phyloP scores from a whole-genome alignment of 352 stramenopile genomes.

The Globisporangium spinosum region DNA sequence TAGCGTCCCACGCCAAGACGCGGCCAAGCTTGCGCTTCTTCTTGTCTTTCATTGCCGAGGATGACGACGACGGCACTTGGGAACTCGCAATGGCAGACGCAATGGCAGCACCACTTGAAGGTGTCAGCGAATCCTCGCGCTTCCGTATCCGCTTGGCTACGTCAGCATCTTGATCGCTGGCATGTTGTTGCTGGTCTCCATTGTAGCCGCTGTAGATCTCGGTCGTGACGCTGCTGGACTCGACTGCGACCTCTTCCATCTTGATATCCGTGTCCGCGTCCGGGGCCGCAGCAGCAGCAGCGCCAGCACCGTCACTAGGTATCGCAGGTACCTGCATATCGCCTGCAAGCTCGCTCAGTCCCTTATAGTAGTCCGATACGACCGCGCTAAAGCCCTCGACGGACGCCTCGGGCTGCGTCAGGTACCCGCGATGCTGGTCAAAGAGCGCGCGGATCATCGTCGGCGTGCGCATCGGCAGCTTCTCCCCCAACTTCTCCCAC shows the following conservation, averaged over 20 bases:
- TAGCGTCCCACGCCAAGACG: constrained; percentile 25
- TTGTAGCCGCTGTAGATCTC: not conserved
- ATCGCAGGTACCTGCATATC: not conserved
- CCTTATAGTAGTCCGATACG: constrained; percentile 66
- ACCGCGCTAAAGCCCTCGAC: constrained; percentile 69
- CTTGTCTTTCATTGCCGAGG: constrained; percentile 16
- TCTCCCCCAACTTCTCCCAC: constrained; percentile 49
- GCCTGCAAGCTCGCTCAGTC: constrained; percentile 22
- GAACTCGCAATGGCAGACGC: not conserved
- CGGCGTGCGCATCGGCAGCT: constrained; percentile 42
- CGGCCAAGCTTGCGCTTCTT: constrained; percentile 53
- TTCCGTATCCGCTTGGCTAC: constrained; percentile 10
- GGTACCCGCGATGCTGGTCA: constrained; percentile 64
- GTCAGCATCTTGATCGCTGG: constrained; percentile 2
- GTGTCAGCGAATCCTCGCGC: constrained; percentile 4
- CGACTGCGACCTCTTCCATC: constrained; percentile 9
- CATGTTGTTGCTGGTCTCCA: not conserved
- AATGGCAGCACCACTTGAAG: not conserved
- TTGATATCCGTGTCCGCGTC: constrained; percentile 14
- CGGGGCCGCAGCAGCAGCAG: not conserved
- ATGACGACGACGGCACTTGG: not conserved
- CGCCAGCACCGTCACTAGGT: not conserved
- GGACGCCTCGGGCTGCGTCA: constrained; percentile 63
- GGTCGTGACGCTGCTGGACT: not conserved
- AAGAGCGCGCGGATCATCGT: constrained; percentile 63